Evolutionary conservation across 1,139 yeast genomes (phyloP), one percentile per base, ranked within the genome.

Genomic region (Komagataea norvegica): DNA sequence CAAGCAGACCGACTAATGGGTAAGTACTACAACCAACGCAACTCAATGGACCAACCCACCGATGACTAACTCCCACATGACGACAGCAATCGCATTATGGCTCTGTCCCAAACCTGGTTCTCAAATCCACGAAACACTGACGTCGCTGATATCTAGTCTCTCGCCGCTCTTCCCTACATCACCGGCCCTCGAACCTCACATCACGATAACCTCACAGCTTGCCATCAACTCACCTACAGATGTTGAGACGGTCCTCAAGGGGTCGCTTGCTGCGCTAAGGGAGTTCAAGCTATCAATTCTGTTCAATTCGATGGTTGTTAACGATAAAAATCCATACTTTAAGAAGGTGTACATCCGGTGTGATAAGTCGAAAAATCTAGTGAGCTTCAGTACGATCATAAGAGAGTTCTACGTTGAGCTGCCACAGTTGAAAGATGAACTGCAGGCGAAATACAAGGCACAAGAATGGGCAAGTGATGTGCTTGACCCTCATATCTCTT

Each of bases 111-210:
- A 67, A 41, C 67, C 67, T 19, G 73, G 71, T 37, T 62, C 79
- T 3, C 70, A 70, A 31, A 61, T 79, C 16, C 59, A 72, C 51
- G 86, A 79, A 42, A 76, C 78, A 36, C 58, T 84, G 31, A 61
- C 65, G 22, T 74, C 83, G 18, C 64, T 83, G 31, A 79, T 81
- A 63, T 64, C 73, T 19, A 80, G 89, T 8, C 59, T 85, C 31
- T 73, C 72, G 40, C 81, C 91, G 1, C 61, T 83, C 18, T 82
- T 84, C 53, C 85, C 85, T 5, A 83, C 79, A 33, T 81, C 80
- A 20, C 77, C 81, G 5, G 57, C 54, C 29, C 79, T 84, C 48
- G 84, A 77, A 42, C 95, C 95, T 5, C 95, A 85, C 55, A 70
- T 85, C 29, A 85, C 95, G 2, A 69, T 85, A 25, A 77, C 89